Evolutionary conservation across 75 land plant species (phyloP), one percentile per base, ranked within the genome.

Genomic region (Cupressus sempervirens): DNA sequence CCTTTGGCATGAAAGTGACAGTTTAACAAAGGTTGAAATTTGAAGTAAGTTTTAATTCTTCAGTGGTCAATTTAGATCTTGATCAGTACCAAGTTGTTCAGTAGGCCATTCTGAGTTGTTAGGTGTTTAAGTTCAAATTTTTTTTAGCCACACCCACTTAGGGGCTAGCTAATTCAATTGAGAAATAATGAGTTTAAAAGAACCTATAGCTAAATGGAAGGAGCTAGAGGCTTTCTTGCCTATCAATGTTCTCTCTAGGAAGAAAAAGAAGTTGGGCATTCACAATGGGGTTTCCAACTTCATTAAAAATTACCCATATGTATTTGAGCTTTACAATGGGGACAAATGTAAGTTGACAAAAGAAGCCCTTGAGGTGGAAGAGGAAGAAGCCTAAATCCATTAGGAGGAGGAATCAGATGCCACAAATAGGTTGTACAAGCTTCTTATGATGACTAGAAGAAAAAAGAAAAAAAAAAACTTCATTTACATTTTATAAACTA

Each of bases 361-460:
- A 1, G 91, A 90, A 2, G 91, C 80, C 12, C 56, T 91, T 65
- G 23, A 75, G 23, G 86, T 95, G 30, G 87, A 93, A 83, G 83
- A 88, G 3, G 93, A 93, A 12, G 95, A 93, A 83, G 75, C 56
- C 7, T 30, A 82, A 70, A 79, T 91, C 34, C 89, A 87, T 83
- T 84, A 52, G 50, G 70, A 84, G 15, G 65, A 84, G 80, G 85
- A 73, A 52, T 23, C 45, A 18, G 84, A 76, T 11, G 41, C 87
- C 16, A 96, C 94, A 26, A 92, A 83, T 16, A 86, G 93, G 76
- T 83, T 95, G 12, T 74, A 92, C 75, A 90, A 88, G 86, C 79
- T 95, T 43, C 87, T 95, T 50, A 95, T 95, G 97, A 45, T 95
- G 32, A 36, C 88, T 10, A 84, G 87, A 43, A n/a, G n/a, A n/a